Evolutionary conservation across 2,329 filamentous ascomycete genomes (phyloP).

Genomic region (Thielaviopsis populi): DNA sequence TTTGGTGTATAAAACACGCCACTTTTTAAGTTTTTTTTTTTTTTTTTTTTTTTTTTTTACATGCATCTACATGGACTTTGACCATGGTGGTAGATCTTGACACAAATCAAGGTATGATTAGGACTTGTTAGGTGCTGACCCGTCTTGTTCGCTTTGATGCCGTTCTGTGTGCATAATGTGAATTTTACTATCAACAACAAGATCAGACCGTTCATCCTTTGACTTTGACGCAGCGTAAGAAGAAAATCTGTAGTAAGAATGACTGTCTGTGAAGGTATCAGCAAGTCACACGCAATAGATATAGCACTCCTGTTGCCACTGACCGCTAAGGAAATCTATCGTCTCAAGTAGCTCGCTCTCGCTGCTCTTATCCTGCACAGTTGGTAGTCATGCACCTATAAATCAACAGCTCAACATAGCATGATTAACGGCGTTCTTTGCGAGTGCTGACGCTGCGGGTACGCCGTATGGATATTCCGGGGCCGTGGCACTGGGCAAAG

Average conservation of each 20-base stretch:
- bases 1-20: too few species aligned
- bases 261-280: not conserved
- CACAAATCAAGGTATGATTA: not conserved
- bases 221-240: not conserved
- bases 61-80: not conserved
- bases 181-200: not conserved
- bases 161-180: not conserved
- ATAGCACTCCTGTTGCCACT: too few species aligned
- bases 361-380: not conserved
- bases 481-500: not conserved
- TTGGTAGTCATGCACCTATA: not conserved
- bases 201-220: not conserved
- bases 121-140: not conserved
- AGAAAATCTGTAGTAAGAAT: not conserved
- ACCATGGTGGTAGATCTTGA: not conserved
- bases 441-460: not conserved
- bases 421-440: not conserved
- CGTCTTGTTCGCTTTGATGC: not conserved
- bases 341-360: not conserved
- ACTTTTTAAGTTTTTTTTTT: not conserved
- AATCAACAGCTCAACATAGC: not conserved
- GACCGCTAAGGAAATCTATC: not conserved
- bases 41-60: too few species aligned
- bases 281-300: not conserved
- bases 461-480: not conserved